Conservation (phyloP, 2,329 filamentous ascomycete genomes). For the Apiospora marii region DNA sequence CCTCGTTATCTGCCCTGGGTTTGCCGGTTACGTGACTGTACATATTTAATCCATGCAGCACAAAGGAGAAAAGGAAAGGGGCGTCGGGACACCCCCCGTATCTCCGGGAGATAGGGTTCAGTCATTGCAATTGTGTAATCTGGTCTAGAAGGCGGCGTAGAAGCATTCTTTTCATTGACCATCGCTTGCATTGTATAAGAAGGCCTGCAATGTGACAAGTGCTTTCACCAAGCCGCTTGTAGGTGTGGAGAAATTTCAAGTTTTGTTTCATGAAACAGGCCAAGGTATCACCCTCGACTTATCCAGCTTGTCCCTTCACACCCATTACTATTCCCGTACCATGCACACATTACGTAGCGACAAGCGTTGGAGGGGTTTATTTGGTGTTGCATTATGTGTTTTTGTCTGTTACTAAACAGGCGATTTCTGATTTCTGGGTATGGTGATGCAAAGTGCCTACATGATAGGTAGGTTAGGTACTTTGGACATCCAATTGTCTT, state of each 20-base stretch:
- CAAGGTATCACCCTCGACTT: conserved; percentile 14
- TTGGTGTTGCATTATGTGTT: conserved; percentile 12
- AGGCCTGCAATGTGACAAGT: too few relatives aligned
- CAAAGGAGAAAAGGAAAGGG: neutral
- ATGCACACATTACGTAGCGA: neutral
- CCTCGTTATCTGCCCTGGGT: neutral
- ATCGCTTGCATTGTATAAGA: too few relatives aligned
- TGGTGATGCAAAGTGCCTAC: neutral
- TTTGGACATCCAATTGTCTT: neutral
- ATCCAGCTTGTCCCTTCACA: neutral
- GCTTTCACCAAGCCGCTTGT: neutral
- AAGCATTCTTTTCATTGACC: neutral
- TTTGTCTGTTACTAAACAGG: conserved; percentile 10
- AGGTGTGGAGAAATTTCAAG: conserved; percentile 17
- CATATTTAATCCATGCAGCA: too few relatives aligned
- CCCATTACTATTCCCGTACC: neutral
- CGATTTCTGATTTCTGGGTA: neutral
- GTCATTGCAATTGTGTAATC: neutral
- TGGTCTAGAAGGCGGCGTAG: neutral
- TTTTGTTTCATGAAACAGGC: conserved; percentile 17
- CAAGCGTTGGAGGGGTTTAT: neutral
- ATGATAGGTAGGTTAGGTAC: neutral
- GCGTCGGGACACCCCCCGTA: neutral
- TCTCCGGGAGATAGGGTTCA: neutral
- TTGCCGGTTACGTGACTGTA: too few relatives aligned